These are phyloP conservation scores for Leucoagaricus sp. DNA, from an alignment of 1,284 basidiomycete genomes.

Conservation along the genomic window DNA sequence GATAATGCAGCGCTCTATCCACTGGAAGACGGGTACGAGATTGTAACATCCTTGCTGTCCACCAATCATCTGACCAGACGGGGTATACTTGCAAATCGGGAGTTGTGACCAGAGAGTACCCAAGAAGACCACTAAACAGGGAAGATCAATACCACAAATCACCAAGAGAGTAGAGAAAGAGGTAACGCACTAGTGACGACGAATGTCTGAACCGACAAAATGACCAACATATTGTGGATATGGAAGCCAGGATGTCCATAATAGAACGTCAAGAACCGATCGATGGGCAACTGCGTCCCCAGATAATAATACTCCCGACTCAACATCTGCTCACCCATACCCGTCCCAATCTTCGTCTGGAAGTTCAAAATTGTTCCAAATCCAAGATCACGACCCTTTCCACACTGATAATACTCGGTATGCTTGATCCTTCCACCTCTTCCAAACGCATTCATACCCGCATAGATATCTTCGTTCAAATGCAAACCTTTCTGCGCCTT, in stretches of 20 bases:
- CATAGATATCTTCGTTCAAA: conserved; percentile 99
- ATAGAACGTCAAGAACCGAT: conserved; percentile 99
- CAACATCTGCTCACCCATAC: conserved; percentile 99
- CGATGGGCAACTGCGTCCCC: conserved; percentile 97
- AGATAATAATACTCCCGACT: conserved; percentile 99
- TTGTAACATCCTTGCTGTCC: conserved; percentile 91
- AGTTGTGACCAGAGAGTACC: conserved; percentile 87
- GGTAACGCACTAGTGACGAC: conserved; percentile 73
- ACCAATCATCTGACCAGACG: conserved; percentile 68
- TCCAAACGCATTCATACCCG: conserved; percentile 98
- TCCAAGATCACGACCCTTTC: conserved; percentile 98
- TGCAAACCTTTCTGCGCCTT: conserved; percentile 99
- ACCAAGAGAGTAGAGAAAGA: conserved; percentile 7
- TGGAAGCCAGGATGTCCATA: conserved; percentile 99
- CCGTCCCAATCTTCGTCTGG: conserved; percentile 99
- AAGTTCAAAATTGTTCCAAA: conserved; percentile 99
- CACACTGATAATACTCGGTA: conserved; percentile 98
- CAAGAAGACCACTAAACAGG: conserved; percentile 78
- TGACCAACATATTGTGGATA: conserved; percentile 99
- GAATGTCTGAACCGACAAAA: conserved; percentile 92
- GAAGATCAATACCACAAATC: conserved; percentile 1
- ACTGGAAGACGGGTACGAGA: conserved; percentile 84
- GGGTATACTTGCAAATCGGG: conserved; percentile 76
- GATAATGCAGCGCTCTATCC: conserved; percentile 94
- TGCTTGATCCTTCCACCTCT: conserved; percentile 98